Evolutionary conservation across 2,329 filamentous ascomycete species (phyloP), one percentile per base, ranked within the genome.

Genomic region (Xylariales sp.): DNA sequence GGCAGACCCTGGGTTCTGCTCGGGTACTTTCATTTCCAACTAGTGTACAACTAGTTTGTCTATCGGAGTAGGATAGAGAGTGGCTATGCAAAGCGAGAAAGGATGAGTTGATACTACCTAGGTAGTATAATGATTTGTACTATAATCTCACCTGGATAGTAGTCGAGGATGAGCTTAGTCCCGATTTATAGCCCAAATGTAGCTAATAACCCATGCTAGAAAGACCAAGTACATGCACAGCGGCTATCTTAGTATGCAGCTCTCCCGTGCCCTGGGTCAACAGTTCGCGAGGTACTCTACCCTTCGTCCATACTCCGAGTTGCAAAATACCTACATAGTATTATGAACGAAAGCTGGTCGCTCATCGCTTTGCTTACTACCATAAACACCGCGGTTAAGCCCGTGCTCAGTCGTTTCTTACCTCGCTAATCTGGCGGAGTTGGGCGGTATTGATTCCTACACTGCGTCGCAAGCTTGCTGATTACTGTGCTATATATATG

Each of bases 181-280:
- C 12, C 39, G 36, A 41, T 41, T 6, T 18, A 45, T 4, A 28
- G 39, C 32, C 12, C 54, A 28, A 45, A 39, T 56, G 30, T 56
- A 56, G 23, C 9, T 14, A n/a, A n/a, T 57, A 48, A 58, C 3
- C 28, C 4, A 58, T 49, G 30, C 18, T 50, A 18, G 32, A 36
- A 41, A 60, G n/a, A 28, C 9, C 12, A 41, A 14, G 9, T 41
- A 3, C 14, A 14, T 14, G 56, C 56, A 59, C 8, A 28, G 56
- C 56, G 43, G 56, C 45, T 50, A 36, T 48, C 28, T 39, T 39
- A 49, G 45, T 45, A 39, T 59, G 56, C 32, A 28, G 30, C 6
- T 50, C 56, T 32, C 32, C 6, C 48, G 56, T 36, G 28, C 8
- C 14, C 57, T 50, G 57, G 45, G 45, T 56, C 39, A 56, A 45